phyloP scores from a whole-genome alignment of 1,284 basidiomycete genomes.

The Trichosporon coremiiforme region DNA sequence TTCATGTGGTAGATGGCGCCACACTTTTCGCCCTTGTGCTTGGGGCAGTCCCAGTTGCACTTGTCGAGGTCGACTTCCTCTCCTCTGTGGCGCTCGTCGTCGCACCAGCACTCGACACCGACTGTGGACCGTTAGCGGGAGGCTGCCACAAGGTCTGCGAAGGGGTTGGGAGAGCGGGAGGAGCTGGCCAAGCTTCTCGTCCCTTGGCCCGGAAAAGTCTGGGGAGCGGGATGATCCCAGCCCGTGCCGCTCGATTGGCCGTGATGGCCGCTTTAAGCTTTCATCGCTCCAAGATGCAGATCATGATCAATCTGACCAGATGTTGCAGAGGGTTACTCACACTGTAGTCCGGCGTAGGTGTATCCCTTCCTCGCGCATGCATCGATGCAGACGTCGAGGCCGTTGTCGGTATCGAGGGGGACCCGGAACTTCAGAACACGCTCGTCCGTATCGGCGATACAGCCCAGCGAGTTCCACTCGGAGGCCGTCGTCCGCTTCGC shows the following conservation, averaged over 20 bases:
- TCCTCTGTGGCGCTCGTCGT: conserved; percentile 20
- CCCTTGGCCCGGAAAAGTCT: conserved; percentile 5
- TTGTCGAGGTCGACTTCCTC: not conserved
- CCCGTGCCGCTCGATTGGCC: not conserved
- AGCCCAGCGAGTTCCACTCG: conserved; percentile 39
- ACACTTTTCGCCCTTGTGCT: conserved; percentile 15
- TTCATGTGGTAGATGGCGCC: conserved; percentile 20
- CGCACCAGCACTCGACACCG: conserved; percentile 26
- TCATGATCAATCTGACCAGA: not conserved
- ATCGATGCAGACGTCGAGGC: conserved; percentile 48
- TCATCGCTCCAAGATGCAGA: not conserved
- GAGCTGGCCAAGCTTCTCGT: not conserved
- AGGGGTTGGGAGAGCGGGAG: not conserved
- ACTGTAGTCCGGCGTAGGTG: conserved; percentile 52
- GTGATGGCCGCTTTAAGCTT: not conserved
- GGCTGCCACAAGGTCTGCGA: not conserved
- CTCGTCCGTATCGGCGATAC: conserved; percentile 39
- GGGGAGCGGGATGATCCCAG: not conserved
- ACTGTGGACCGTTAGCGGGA: conserved; percentile 18
- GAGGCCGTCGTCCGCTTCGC: conserved; percentile 19
- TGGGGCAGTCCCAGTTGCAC: conserved; percentile 21
- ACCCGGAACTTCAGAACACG: conserved; percentile 35
- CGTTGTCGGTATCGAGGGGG: conserved; percentile 35
- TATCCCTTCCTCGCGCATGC: conserved; percentile 48
- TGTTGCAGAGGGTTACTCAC: conserved; percentile 23